Evolutionary conservation across 2,329 filamentous ascomycete genomes (phyloP), one percentile per base, ranked within the genome.

Genomic region (Phoma sp.): DNA sequence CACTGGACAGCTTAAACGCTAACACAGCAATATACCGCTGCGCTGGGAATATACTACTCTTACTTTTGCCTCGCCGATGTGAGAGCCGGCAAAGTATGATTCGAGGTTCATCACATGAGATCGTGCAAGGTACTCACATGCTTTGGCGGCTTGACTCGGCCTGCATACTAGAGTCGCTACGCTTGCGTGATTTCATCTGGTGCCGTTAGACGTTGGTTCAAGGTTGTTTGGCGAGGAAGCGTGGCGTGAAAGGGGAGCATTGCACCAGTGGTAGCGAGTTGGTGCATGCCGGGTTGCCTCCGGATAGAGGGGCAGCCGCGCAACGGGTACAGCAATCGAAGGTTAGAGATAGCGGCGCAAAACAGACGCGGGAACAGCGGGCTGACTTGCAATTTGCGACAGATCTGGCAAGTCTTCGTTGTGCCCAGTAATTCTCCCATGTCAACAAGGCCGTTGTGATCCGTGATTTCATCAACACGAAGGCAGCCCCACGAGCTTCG

Each of bases 1-100:
- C 12, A 65, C 64, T 66, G 61, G 64, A 39, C 45, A 34, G 39
- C 39, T 17, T 33, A 48, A 48, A 34, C 43, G 51, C 45, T 54
- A 54, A 17, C 11, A 40, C 21, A 39, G 28, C 34, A 54, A 54
- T 49, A 49, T 54, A 49, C 51, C 51, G 34, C 34, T 49, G 51
- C 18, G 33, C 51, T 54, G 51, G 51, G 21, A 43, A 40, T 34
- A 45, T 23, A 15, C 43, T 43, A 39, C 43, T 47, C 38, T 34
- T 40, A 36, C 51, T 45, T 49, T 49, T 54, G 40, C 45, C 45
- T 54, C 51, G 51, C 51, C 51, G 46, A 54, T 45, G 33, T 46
- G 11, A 32, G 25, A 47, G 42, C 34, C 33, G 28, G 45, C 33
- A 37, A 26, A 21, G 15, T 34, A 37, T 51, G 39, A 45, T n/a